These are phyloP conservation scores for Wallacemonas sp. DNA, from an alignment of 208 protist genomes.

Conservation along the genomic window DNA sequence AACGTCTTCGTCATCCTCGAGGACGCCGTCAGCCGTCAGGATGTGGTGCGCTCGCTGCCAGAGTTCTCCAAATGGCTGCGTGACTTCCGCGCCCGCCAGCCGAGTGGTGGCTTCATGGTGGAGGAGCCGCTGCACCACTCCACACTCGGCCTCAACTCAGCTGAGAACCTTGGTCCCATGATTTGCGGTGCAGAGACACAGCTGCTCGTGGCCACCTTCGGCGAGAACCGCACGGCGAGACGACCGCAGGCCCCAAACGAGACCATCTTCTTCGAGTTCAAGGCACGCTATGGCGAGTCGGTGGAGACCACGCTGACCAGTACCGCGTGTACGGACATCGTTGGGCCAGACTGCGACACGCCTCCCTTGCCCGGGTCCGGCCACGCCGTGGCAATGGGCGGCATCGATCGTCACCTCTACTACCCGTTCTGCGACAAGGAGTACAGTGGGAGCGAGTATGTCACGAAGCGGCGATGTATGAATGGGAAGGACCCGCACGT, in stretches of 20 bases:
- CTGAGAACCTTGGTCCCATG: not conserved
- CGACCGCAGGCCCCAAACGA: not conserved
- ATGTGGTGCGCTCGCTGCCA: slow-evolving; percentile 47
- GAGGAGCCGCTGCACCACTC: slow-evolving; percentile 38
- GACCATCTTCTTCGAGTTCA: slow-evolving; percentile 5
- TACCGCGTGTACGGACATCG: not conserved
- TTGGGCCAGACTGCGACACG: not conserved
- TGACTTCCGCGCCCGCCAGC: slow-evolving; percentile 27
- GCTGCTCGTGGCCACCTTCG: not conserved
- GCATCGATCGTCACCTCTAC: slow-evolving; percentile 2
- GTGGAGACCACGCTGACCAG: not conserved
- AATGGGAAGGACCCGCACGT: not conserved
- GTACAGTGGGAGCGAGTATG: not conserved
- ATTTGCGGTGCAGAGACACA: not conserved
- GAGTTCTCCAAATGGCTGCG: slow-evolving; percentile 44
- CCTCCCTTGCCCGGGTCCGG: not conserved
- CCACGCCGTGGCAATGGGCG: not conserved
- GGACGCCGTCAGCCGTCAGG: slow-evolving; percentile 65
- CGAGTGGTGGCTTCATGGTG: slow-evolving; percentile 26
- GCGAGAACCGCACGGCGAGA: not conserved
- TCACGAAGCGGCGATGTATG: not conserved
- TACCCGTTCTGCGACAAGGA: not conserved
- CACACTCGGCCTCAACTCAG: slow-evolving; percentile 19
- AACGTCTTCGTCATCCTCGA: slow-evolving; percentile 59
- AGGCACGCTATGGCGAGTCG: not conserved